Conservation (phyloP, 495 filamentous ascomycete genomes). For the Aspergillus coremiiformis region DNA sequence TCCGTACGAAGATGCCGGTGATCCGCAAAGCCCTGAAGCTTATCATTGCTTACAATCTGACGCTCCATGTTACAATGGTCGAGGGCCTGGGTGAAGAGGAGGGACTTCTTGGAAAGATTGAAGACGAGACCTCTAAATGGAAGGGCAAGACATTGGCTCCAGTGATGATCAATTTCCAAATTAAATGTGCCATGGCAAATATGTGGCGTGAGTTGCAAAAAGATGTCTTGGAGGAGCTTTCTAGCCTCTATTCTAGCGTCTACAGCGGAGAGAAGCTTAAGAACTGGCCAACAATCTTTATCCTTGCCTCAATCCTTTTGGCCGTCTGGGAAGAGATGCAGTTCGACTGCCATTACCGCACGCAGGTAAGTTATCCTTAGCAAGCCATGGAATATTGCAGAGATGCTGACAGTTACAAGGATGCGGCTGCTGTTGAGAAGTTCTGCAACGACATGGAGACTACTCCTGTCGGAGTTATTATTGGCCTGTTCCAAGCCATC, state of each 20-base stretch:
- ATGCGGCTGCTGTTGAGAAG: conserved; percentile 72
- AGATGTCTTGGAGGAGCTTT: conserved; percentile 88
- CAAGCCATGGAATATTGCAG: not conserved
- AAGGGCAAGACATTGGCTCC: conserved; percentile 81
- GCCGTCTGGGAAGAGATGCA: conserved; percentile 97
- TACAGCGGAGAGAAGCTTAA: conserved; percentile 90
- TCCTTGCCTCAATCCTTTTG: conserved; percentile 80
- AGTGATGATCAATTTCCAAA: conserved; percentile 97
- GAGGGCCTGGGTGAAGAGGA: conserved; percentile 80
- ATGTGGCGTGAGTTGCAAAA: conserved; percentile 96
- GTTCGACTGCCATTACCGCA: conserved; percentile 89
- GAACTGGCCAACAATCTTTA: conserved; percentile 97
- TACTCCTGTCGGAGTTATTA: conserved; percentile 87
- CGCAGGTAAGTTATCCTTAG: conserved; percentile 44
- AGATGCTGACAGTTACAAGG: conserved; percentile 28
- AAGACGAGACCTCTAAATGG: conserved; percentile 70
- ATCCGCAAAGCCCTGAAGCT: conserved; percentile 89
- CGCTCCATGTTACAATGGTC: conserved; percentile 83
- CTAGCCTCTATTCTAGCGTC: conserved; percentile 79
- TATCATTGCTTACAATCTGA: conserved; percentile 87
- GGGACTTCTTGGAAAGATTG: conserved; percentile 67
- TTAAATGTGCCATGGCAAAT: conserved; percentile 87
- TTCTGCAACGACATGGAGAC: conserved; percentile 95
- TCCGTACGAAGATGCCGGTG: conserved; percentile 71
- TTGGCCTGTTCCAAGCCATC: conserved; percentile 90